A percentile compares a stretch with the other conserved stretches of the same genome.
Evolutionary conservation across 192 early-diverging fungal genomes (phyloP).

Genomic region (Coemansia brasiliensis): DNA sequence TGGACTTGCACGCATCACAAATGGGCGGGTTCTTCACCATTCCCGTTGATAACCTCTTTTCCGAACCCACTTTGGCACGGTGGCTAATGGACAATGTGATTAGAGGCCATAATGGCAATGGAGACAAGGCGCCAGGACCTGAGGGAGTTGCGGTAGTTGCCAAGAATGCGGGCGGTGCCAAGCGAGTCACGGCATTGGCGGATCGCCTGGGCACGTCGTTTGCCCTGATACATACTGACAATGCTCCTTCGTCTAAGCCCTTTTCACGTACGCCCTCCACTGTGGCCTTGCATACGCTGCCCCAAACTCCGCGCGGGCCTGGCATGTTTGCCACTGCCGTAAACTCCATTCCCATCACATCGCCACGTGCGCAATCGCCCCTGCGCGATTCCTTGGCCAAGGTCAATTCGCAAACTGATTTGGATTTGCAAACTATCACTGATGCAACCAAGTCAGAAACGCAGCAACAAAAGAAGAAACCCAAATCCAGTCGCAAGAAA

Average conservation of each 20-base stretch:
- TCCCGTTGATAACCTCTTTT: conserved; percentile 92
- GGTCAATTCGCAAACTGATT: conserved; percentile 26
- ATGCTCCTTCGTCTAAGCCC: conserved; percentile 56
- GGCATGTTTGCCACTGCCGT: conserved; percentile 52
- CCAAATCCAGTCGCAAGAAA: not conserved
- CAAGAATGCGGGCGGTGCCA: conserved; percentile 95
- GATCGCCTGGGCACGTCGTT: conserved; percentile 92
- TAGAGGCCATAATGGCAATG: conserved; percentile 54
- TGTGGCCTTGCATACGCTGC: conserved; percentile 54
- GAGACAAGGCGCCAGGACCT: conserved; percentile 2
- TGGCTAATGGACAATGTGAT: conserved; percentile 81
- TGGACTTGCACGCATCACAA: conserved; percentile 94
- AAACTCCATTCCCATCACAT: conserved; percentile 32
- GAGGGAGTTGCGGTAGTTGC: conserved; percentile 77
- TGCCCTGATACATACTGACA: conserved; percentile 92
- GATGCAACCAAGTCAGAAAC: conserved; percentile 3
- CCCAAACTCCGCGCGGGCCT: conserved; percentile 48
- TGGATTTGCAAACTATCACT: conserved; percentile 37
- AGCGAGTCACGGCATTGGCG: conserved; percentile 92
- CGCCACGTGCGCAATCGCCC: conserved; percentile 33
- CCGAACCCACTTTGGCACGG: conserved; percentile 84
- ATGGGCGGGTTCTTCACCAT: conserved; percentile 96
- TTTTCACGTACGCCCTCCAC: conserved; percentile 57
- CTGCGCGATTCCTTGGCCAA: conserved; percentile 11
- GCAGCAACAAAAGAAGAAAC: not conserved